These are phyloP conservation scores for Phlebiopsis flavidoalba DNA, from an alignment of 768 basidiomycete genomes.

Conservation along the genomic window DNA sequence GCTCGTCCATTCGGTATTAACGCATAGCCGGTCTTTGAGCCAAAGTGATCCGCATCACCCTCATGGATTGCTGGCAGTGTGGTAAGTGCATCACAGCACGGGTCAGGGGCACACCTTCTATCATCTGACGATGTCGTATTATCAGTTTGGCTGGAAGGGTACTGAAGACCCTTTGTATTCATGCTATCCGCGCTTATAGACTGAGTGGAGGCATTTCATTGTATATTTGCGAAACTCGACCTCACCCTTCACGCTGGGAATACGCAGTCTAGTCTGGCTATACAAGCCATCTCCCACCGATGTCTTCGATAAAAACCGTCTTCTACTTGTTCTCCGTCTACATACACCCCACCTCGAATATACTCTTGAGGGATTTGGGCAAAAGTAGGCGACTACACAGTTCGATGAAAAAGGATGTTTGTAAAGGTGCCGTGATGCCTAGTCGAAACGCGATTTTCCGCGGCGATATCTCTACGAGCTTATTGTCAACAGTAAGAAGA, in stretches of 20 bases:
- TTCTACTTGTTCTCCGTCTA: slow-evolving; percentile 37
- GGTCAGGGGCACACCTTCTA: not conserved
- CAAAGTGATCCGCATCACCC: slow-evolving; percentile 23
- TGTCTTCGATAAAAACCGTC: slow-evolving; percentile 2
- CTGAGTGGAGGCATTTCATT: not conserved
- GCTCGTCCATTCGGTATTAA: not conserved
- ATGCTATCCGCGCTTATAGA: slow-evolving; percentile 15
- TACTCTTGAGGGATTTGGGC: slow-evolving; percentile 30
- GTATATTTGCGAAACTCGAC: not conserved
- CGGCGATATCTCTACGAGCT: slow-evolving; percentile 42
- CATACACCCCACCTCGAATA: slow-evolving; percentile 39
- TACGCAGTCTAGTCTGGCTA: not conserved
- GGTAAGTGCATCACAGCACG: slow-evolving; percentile 18
- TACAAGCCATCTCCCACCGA: not conserved
- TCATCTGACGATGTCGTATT: not conserved
- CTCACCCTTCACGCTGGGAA: no score
- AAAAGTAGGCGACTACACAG: slow-evolving; percentile 46
- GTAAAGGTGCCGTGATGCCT: slow-evolving; percentile 52
- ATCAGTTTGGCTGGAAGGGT: slow-evolving; percentile 29
- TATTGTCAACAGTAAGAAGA: not conserved
- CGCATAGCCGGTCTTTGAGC: not conserved
- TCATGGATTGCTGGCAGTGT: slow-evolving; percentile 32
- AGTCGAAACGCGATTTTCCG: slow-evolving; percentile 40
- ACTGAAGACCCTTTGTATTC: slow-evolving; percentile 14
- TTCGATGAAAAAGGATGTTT: slow-evolving; percentile 51